Evolutionary conservation across 2,329 filamentous ascomycete genomes (phyloP).

Genomic region (Stagonosporopsis chrysanthemi): DNA sequence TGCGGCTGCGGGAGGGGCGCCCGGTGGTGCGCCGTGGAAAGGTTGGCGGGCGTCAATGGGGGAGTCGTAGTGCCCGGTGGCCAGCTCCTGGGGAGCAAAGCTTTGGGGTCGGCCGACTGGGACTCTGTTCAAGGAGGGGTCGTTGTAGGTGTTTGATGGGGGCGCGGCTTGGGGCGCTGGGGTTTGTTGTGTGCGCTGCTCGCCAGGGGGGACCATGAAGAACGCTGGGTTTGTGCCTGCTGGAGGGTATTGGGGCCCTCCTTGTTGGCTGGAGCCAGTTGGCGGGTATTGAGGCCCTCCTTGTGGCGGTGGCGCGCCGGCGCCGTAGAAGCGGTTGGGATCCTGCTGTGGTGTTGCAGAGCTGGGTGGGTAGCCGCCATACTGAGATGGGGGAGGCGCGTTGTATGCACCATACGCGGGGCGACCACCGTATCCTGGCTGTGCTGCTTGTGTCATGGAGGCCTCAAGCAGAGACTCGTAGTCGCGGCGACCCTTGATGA

Average conservation of each 20-base stretch:
- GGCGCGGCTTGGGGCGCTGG: slow-evolving; percentile 39
- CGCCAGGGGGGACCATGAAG: slow-evolving; percentile 48
- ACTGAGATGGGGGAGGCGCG: slow-evolving; percentile 40
- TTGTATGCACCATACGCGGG: slow-evolving; percentile 44
- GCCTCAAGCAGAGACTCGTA: slow-evolving; percentile 96
- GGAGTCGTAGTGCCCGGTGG: slow-evolving; percentile 56
- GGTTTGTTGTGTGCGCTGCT: slow-evolving; percentile 42
- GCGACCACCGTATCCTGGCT: slow-evolving; percentile 77
- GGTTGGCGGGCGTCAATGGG: slow-evolving; percentile 56
- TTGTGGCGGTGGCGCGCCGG: slow-evolving; percentile 42
- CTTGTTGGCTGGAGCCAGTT: slow-evolving; percentile 42
- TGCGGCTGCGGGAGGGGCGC: slow-evolving; percentile 36
- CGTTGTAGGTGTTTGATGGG: slow-evolving; percentile 48
- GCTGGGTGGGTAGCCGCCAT: slow-evolving; percentile 44
- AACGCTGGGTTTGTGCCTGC: slow-evolving; percentile 49
- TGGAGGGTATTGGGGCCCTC: slow-evolving; percentile 48
- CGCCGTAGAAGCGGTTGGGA: slow-evolving; percentile 39
- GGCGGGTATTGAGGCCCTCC: slow-evolving; percentile 49
- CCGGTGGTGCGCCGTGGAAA: slow-evolving; percentile 40
- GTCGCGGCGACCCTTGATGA: slow-evolving; percentile 96
- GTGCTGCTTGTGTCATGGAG: slow-evolving; percentile 93
- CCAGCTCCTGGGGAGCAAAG: slow-evolving; percentile 56
- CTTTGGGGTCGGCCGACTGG: slow-evolving; percentile 47
- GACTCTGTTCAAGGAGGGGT: slow-evolving; percentile 46
- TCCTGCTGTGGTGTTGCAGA: slow-evolving; percentile 47